Percentiles rank a stretch among this genome's conserved stretches.
Conservation (phyloP, 345 rosid species). For the Salix koriyanagi region DNA sequence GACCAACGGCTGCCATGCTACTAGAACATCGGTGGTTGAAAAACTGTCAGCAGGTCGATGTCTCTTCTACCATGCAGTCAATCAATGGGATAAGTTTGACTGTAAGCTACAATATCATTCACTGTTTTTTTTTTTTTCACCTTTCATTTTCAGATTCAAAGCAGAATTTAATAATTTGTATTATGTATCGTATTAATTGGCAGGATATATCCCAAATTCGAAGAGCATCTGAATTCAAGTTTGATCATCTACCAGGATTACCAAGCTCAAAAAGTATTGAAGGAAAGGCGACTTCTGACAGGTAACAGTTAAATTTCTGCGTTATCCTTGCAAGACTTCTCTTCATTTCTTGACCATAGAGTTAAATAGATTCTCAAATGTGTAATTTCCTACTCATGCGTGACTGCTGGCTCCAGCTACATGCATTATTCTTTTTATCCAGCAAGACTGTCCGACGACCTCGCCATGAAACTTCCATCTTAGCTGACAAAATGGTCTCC, state of each 20-base stretch:
- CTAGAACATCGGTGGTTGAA: constrained; percentile 73
- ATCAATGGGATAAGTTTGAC: constrained; percentile 41
- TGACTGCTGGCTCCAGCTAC: constrained; percentile 38
- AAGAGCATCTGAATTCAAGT: constrained; percentile 35
- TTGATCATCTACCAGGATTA: constrained; percentile 34
- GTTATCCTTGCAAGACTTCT: neutral
- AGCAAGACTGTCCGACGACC: constrained; percentile 43
- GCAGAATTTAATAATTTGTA: neutral
- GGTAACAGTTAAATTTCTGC: constrained; percentile 30
- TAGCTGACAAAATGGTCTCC: constrained; percentile 23
- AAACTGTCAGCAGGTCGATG: constrained; percentile 38
- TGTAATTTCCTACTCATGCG: constrained; percentile 14
- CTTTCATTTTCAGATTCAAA: neutral
- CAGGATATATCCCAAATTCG: constrained; percentile 51
- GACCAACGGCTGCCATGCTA: constrained; percentile 69
- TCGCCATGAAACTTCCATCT: constrained; percentile 38
- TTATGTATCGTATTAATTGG: neutral
- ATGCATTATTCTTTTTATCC: constrained; percentile 50
- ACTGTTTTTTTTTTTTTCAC: neutral
- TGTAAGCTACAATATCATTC: constrained; percentile 33
- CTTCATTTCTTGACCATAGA: neutral
- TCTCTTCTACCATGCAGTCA: constrained; percentile 28
- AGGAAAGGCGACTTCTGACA: constrained; percentile 36
- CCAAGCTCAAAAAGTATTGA: constrained; percentile 23
- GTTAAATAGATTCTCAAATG: constrained; percentile 10